Base-by-base conservation (phyloP, 2,329 filamentous ascomycete species). In the Venturia nashicola region DNA sequence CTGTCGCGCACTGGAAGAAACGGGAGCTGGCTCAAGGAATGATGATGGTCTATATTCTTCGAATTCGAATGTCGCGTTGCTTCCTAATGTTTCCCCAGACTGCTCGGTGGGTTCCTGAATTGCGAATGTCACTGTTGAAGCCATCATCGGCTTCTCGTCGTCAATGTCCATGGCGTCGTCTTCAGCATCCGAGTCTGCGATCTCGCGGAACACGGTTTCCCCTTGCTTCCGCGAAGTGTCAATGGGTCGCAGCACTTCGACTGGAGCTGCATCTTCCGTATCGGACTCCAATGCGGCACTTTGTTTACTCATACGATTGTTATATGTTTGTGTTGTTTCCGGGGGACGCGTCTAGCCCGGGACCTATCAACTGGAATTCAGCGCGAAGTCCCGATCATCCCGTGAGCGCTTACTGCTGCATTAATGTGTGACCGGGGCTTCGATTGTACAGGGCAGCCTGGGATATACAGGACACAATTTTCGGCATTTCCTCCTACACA, bases 161-260 rank as follows among this genome's bases (percentile, higher is more conserved):
- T 46, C 59, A 34, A 46, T 43, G 20, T 40, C 59, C 39, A 61
- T 46, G 59, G 59, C 59, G 16, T 61, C 59, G 59, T 42, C 59
- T 46, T 61, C 59, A 23, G 59, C 39, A 46, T 46, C 59, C 27
- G 59, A 46, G 5, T 61, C 59, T 43, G 59, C 39, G 14, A 46
- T 42, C 36, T 61, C 59, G 12, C 20, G 39, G 27, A 39, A 39
- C 59, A 43, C 43, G 39, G 39, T 16, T 8, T 61, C 18, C 32
- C 55, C 18, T 46, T 42, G 59, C 59, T 42, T 32, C n/a, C 14
- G 59, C 14, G 39, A n/a, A 46, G 18, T 43, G 23, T 14, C 32
- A 36, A 36, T 57, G 14, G 27, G 7, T 3, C 9, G 27, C 51
- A 23, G 3, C 9, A 23, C 23, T 48, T 11, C 20, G 4, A 12